Evolutionary conservation across 306 rosid species (phyloP).

Genomic region (Fragaria ananassa): DNA sequence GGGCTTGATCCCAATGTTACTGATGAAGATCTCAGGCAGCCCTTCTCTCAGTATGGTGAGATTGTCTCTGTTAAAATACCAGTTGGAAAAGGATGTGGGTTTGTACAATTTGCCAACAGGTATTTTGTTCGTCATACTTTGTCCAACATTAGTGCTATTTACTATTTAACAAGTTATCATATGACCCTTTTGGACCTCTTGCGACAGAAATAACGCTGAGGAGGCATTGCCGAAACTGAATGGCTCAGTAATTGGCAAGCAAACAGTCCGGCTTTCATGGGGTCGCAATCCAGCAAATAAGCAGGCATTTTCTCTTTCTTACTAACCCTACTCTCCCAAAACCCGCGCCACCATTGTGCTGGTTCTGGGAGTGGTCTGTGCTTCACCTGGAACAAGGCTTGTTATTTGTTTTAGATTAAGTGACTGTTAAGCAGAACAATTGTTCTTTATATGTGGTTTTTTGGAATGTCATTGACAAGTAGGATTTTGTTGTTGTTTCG

Average conservation of each 20-base stretch:
- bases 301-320: constrained; percentile 53
- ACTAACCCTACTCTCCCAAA: neutral
- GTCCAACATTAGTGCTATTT: constrained; percentile 5
- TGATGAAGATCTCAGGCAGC: constrained; percentile 93
- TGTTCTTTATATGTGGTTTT: neutral
- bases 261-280: constrained; percentile 97
- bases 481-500: neutral
- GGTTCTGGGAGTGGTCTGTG: neutral
- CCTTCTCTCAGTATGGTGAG: constrained; percentile 86
- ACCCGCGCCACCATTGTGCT: neutral
- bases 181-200: constrained; percentile 24
- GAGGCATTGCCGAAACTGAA: constrained; percentile 91
- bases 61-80: constrained; percentile 95
- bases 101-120: constrained; percentile 94
- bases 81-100: constrained; percentile 95
- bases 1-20: constrained; percentile 91
- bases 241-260: constrained; percentile 79
- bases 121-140: constrained; percentile 20
- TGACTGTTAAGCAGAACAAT: neutral
- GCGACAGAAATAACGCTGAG: constrained; percentile 81
- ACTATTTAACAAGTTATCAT: constrained; percentile 5
- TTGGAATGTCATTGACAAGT: neutral
- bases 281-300: constrained; percentile 99
- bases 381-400: constrained; percentile 2
- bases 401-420: neutral